Evolutionary conservation across 164 flowering plant genomes (phyloP).

Genomic region (Stephania yunnanensis): DNA sequence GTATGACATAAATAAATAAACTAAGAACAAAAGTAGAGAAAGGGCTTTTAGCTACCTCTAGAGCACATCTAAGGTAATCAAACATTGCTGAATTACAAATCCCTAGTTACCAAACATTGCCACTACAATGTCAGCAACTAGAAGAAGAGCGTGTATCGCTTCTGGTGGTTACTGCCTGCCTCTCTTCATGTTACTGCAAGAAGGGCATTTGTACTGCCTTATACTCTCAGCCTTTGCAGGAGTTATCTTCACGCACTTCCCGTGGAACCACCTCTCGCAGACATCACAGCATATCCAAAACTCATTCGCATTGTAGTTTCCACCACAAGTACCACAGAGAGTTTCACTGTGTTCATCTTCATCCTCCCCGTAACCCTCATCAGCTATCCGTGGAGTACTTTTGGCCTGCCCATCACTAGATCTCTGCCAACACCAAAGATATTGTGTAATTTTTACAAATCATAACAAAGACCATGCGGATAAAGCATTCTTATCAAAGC

Average conservation of each 20-base stretch:
- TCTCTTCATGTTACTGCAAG: slow-evolving; percentile 81
- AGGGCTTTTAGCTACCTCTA: not conserved
- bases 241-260: slow-evolving; percentile 92
- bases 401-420: slow-evolving; percentile 70
- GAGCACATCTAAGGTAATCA: not conserved
- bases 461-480: not conserved
- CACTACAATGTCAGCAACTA: slow-evolving; percentile 31
- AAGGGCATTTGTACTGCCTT: slow-evolving; percentile 93
- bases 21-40: not conserved
- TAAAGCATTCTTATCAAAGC: not conserved
- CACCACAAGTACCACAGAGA: slow-evolving; percentile 87
- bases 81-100: not conserved
- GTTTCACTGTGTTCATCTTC: slow-evolving; percentile 90
- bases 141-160: not conserved
- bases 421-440: slow-evolving; percentile 33
- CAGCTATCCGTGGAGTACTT: slow-evolving; percentile 52
- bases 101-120: not conserved
- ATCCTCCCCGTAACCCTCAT: slow-evolving; percentile 65
- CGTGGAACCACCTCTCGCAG: slow-evolving; percentile 90
- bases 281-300: slow-evolving; percentile 91
- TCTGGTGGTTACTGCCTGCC: slow-evolving; percentile 40
- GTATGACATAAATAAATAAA: not conserved
- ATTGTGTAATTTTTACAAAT: not conserved
- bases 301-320: slow-evolving; percentile 75
- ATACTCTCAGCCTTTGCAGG: slow-evolving; percentile 90